Percentiles rank a stretch among this genome's conserved stretches.
These are phyloP conservation scores for Pseudofabraea citricarpa DNA, from an alignment of 2,329 filamentous ascomycete genomes.

Conservation along the genomic window DNA sequence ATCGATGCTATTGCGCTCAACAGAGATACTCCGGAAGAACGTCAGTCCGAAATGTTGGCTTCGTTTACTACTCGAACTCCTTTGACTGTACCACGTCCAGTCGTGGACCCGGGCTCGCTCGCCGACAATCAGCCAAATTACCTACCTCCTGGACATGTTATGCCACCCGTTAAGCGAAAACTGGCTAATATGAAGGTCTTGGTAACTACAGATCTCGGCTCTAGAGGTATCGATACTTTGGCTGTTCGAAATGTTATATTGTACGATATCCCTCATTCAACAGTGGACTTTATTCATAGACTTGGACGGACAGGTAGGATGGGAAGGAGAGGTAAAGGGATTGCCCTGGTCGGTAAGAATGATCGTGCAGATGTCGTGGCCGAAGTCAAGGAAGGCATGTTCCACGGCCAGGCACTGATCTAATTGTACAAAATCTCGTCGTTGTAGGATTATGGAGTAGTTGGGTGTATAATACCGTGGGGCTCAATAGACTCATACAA, in stretches of 20 bases:
- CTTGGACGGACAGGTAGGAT: conserved; percentile 89
- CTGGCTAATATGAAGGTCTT: conserved; percentile 82
- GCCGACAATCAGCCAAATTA: conserved; percentile 31
- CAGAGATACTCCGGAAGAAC: conserved; percentile 74
- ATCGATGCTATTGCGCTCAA: conserved; percentile 84
- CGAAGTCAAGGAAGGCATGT: conserved; percentile 89
- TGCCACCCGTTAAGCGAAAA: conserved; percentile 20
- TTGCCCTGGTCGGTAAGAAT: conserved; percentile 85
- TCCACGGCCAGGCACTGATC: conserved; percentile 72
- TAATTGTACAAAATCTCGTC: conserved; percentile 27
- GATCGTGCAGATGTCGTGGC: conserved; percentile 87
- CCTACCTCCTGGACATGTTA: conserved; percentile 20
- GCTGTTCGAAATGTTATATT: conserved; percentile 87
- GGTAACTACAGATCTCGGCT: conserved; percentile 90
- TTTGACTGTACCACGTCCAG: conserved; percentile 27
- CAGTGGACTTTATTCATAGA: conserved; percentile 96
- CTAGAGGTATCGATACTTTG: conserved; percentile 88
- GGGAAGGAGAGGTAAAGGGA: conserved; percentile 81
- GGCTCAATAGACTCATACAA: not conserved
- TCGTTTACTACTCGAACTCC: conserved; percentile 58
- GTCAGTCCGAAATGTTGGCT: conserved; percentile 71
- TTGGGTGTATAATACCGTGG: not conserved
- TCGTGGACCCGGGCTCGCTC: conserved; percentile 31
- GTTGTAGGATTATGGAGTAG: not conserved
- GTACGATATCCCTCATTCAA: conserved; percentile 96